These are phyloP conservation scores for Zoysia japonica DNA, from an alignment of 176 grass and related monocot species.

Conservation along the genomic window DNA sequence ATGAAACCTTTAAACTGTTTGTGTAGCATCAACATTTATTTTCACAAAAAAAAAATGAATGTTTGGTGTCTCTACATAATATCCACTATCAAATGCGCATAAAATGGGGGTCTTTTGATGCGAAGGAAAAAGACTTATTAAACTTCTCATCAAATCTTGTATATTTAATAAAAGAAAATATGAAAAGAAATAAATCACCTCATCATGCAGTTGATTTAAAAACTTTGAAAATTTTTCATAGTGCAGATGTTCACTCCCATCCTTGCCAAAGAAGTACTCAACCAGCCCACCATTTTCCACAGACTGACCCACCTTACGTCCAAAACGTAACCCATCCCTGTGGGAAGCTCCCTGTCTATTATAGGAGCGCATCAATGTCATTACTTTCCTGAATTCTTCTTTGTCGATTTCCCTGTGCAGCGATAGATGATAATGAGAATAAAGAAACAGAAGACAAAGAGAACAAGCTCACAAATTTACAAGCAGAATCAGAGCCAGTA, in stretches of 20 bases:
- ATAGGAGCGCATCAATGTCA: conserved; percentile 84
- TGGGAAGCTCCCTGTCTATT: conserved; percentile 88
- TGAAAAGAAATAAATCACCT: conserved; percentile 50
- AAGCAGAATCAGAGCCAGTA: background rate
- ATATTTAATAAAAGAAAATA: background rate
- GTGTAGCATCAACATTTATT: background rate
- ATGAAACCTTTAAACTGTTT: background rate
- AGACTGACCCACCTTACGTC: conserved; percentile 62
- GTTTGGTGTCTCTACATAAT: conserved; percentile 7
- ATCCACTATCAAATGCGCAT: background rate
- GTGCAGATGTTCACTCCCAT: conserved; percentile 69
- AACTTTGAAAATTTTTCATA: conserved; percentile 88
- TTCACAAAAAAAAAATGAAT: background rate
- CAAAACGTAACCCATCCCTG: conserved; percentile 77
- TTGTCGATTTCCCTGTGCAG: conserved; percentile 86
- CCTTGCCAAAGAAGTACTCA: conserved; percentile 92
- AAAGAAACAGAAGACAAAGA: conserved; percentile 27
- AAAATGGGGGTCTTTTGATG: conserved; percentile 8
- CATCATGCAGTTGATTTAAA: conserved; percentile 80
- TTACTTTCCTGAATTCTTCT: conserved; percentile 98
- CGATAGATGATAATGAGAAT: conserved; percentile 38
- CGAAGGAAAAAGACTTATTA: background rate
- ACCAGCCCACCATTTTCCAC: conserved; percentile 83
- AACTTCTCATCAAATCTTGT: background rate
- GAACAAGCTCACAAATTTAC: conserved; percentile 16